Conservation (phyloP, 129 eudicot genomes). For the Flaveria brownii region DNA sequence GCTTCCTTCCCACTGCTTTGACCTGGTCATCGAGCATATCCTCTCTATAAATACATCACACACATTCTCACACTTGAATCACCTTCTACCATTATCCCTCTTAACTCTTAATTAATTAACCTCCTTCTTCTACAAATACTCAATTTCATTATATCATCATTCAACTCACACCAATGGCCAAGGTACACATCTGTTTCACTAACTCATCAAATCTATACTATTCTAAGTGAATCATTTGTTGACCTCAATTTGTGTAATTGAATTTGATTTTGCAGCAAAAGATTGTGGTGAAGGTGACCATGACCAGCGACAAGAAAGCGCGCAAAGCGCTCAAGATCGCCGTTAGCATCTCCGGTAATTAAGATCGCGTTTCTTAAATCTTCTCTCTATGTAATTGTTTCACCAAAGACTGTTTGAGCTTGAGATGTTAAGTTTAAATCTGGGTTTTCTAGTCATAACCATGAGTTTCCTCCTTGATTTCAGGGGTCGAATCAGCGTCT, state of each 20-base stretch:
- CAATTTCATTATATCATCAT: not conserved
- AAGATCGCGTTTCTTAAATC: constrained; percentile 9
- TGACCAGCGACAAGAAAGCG: too few species aligned
- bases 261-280: constrained; percentile 28
- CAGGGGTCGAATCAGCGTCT: too few species aligned
- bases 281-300: too few species aligned
- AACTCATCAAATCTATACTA: not conserved
- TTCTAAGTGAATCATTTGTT: not conserved
- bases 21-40: not conserved
- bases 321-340: too few species aligned
- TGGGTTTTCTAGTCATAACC: too few species aligned
- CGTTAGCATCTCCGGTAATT: too few species aligned
- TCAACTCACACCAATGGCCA: too few species aligned
- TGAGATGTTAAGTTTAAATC: too few species aligned
- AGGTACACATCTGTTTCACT: too few species aligned
- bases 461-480: too few species aligned
- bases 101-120: not conserved
- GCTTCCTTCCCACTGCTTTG: not conserved
- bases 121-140: not conserved
- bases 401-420: too few species aligned
- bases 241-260: constrained; percentile 1
- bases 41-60: not conserved
- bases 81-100: not conserved
- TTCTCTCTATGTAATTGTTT: too few species aligned
- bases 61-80: not conserved